Base-by-base conservation (phyloP, 805 yeast genomes). In the Ogataea corticis region DNA sequence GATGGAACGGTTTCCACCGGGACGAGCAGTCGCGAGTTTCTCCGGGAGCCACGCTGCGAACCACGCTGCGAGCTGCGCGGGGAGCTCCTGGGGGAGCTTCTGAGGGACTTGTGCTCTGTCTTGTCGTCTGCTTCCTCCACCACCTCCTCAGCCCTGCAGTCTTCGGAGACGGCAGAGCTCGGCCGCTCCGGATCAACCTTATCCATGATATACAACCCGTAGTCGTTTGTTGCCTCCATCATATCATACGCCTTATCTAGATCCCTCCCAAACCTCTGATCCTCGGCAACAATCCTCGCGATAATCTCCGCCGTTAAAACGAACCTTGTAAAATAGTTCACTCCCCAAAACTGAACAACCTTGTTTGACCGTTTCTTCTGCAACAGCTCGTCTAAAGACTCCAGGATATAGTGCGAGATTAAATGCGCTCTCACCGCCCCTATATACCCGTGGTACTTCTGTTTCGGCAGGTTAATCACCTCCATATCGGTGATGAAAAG, bases 301-400 rank as follows among this genome's bases (percentile, higher is more conserved):
- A 82, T 70, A 5, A 85, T 59, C 53, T 85, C 91, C 21, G 85
- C 82, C 7, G 87, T 81, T 18, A 85, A 60, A 1, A 84, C 82
- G 54, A 78, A 80, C 14, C 76, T 70, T 2, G 75, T 63, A 57
- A 83, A 85, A 42, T 77, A 76, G 17, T 72, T 70, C 1, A 69
- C 54, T 2, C 85, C 78, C 87, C 89, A 84, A 68, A 81, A 85
- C 36, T 67, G 63, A 7, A 84, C 61, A 1, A 81, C 77, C 16
- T 67, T 63, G 51, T 77, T 77, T 2, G 51, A 63, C 41, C 53
- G 61, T 34, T 60, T 52, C 21, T 48, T 42, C 4, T 50, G 45
- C 3, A 83, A 50, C 23, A 66, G 57, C 1, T 54, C 42, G 18
- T 60, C 58, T 42, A 63, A 72, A 11, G 56, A 49, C 1, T 60